Base-by-base conservation (phyloP, 2,329 filamentous ascomycete genomes). In the Paecilomyces dactylethromorphus region DNA sequence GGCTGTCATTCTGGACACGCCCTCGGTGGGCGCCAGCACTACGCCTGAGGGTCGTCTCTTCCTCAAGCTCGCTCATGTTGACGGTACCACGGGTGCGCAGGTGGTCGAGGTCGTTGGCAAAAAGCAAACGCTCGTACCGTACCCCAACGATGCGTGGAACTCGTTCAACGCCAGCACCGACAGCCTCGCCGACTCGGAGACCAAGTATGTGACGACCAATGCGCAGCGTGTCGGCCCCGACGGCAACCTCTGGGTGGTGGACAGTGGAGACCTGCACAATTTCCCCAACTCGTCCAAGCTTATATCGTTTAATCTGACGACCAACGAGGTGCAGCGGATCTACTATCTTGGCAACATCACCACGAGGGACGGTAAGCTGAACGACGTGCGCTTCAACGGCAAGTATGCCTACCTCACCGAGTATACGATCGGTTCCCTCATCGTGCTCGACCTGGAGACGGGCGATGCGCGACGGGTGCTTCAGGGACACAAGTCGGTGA, bases 341-440 rank as follows among this genome's bases (percentile, higher is more conserved):
- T 76, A 73, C 56, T 64, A 64, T 35, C 65, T 76, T 58, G 73
- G 70, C 51, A 71, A 70, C 32, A 66, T 67, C 31, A 73, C 64
- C 0, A 63, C 64, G 13, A 63, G 60, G 2, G 65, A 64, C 56
- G 71, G 70, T 56, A 58, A 68, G 10, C 63, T 74, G 22, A 72
- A 76, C 56, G 74, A 76, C 58, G 63, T 76, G 10, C 73, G 70
- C 39, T 75, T 74, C 64, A 70, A 68, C 2, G 59, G 58, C 7
- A 56, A 49, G 12, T 57, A 66, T 3, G 54, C 73, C 10, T 71
- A 74, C 53, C 60, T 75, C n/a, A 62, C 60, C 12, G 60, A 62
- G 33, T 55, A 45, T 6, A 58, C 52, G 3, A 49, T 54, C 21
- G 55, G 55, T 7, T 53, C 24, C n/a, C 60, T 71, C 22, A 66